These are phyloP conservation scores for Ceratocystis huliohia DNA, from an alignment of 2,329 filamentous ascomycete genomes.

Conservation along the genomic window DNA sequence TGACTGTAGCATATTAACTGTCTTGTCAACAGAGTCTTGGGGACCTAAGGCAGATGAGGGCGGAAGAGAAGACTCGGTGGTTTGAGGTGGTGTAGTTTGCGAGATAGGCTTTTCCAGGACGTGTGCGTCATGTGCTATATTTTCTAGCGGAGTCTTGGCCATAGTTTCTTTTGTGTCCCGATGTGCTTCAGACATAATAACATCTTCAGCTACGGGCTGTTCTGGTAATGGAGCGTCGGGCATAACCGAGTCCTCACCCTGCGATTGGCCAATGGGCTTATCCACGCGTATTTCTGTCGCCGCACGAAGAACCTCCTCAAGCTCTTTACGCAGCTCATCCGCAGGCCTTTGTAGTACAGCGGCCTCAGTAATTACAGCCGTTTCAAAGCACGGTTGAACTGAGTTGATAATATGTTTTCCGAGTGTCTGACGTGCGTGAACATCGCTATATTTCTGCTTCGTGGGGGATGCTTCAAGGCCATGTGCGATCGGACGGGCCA, in stretches of 20 bases:
- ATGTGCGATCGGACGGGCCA: slow-evolving; percentile 25
- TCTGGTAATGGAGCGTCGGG: slow-evolving; percentile 17
- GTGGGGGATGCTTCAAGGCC: slow-evolving; percentile 36
- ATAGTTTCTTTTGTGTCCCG: background rate
- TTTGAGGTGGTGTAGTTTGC: slow-evolving; percentile 18
- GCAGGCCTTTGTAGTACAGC: slow-evolving; percentile 60
- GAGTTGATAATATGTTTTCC: slow-evolving; percentile 80
- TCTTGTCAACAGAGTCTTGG: background rate
- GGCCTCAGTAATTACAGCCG: slow-evolving; percentile 66
- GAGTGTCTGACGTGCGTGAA: slow-evolving; percentile 70
- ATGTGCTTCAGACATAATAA: background rate
- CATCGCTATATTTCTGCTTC: slow-evolving; percentile 48
- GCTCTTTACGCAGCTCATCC: slow-evolving; percentile 56
- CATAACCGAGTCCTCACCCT: slow-evolving; percentile 21
- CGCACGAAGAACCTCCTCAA: slow-evolving; percentile 60
- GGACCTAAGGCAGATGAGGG: background rate
- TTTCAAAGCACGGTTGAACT: slow-evolving; percentile 64
- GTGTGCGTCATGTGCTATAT: background rate
- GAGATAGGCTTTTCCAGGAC: background rate
- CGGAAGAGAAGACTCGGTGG: slow-evolving; percentile 3
- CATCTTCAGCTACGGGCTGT: background rate
- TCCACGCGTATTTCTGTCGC: slow-evolving; percentile 40
- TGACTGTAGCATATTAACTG: background rate
- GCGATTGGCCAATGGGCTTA: background rate
- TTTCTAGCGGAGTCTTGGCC: background rate